Evolutionary conservation across 148 eudicot species (phyloP).

Genomic region (Fagopyrum tataricum): DNA sequence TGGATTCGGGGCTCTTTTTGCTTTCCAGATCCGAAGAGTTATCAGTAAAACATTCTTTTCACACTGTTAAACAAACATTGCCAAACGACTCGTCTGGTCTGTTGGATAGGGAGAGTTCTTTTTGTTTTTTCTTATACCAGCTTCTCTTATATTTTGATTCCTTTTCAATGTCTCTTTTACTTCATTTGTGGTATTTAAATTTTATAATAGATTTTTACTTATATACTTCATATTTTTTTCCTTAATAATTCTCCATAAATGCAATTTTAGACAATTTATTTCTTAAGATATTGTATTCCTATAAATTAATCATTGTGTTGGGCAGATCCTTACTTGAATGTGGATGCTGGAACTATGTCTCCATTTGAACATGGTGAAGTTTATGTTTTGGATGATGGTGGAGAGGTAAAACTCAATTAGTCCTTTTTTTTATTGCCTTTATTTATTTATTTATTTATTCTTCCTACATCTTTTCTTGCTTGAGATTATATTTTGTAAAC

Average conservation of each 20-base stretch:
- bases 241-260: background rate
- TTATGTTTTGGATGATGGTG: constrained; percentile 89
- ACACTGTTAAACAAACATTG: constrained; percentile 7
- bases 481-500: background rate
- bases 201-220: background rate
- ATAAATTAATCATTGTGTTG: background rate
- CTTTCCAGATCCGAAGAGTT: constrained; percentile 3
- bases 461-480: background rate
- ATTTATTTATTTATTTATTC: background rate
- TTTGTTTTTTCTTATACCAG: constrained; percentile 7
- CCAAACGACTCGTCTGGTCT: background rate
- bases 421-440: background rate
- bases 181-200: constrained; percentile 1
- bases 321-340: constrained; percentile 91
- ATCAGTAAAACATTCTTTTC: background rate
- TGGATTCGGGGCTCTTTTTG: constrained; percentile 1
- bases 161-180: background rate
- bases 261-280: background rate
- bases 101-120: constrained; percentile 2
- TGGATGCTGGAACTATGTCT: constrained; percentile 98
- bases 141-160: background rate
- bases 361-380: constrained; percentile 99
- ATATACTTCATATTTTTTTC: background rate
- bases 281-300: background rate
- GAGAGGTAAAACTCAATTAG: constrained; percentile 55